These are phyloP conservation scores for Trapa incisa DNA, from an alignment of 345 rosid genomes.

Conservation along the genomic window DNA sequence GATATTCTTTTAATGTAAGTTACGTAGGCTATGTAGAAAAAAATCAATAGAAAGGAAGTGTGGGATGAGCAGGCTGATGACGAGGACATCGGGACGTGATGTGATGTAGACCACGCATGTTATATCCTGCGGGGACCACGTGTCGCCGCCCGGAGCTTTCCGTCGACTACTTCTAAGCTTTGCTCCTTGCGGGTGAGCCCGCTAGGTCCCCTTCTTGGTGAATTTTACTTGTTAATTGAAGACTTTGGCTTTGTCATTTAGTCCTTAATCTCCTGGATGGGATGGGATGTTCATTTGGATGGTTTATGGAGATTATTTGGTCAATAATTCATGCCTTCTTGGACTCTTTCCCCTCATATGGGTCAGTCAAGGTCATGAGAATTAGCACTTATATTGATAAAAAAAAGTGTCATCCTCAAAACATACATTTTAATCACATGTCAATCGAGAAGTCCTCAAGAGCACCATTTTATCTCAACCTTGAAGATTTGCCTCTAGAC, in stretches of 20 bases:
- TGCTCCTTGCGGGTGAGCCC: too few relatives aligned
- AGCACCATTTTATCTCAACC: too few relatives aligned
- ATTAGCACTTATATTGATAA: too few relatives aligned
- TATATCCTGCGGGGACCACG: slow-evolving; percentile 20
- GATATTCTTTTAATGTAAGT: too few relatives aligned
- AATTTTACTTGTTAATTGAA: neutral
- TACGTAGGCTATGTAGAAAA: too few relatives aligned
- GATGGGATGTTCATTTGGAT: neutral
- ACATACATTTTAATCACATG: too few relatives aligned
- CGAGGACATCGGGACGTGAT: slow-evolving; percentile 38
- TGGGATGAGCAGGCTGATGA: slow-evolving; percentile 22
- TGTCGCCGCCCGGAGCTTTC: neutral
- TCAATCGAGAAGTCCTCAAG: too few relatives aligned
- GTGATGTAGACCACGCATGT: slow-evolving; percentile 32
- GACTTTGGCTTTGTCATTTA: neutral
- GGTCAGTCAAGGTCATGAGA: too few relatives aligned
- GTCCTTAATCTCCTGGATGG: neutral
- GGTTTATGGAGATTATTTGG: neutral
- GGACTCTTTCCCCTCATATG: too few relatives aligned
- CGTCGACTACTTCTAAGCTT: neutral
- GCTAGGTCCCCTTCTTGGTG: neutral
- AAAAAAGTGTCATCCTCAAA: too few relatives aligned
- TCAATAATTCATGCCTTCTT: neutral
- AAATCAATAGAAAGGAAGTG: neutral
- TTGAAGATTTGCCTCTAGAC: too few relatives aligned